Evolutionary conservation across 2,329 filamentous ascomycete species (phyloP), one percentile per base, ranked within the genome.

Genomic region (Fusarium nanum): DNA sequence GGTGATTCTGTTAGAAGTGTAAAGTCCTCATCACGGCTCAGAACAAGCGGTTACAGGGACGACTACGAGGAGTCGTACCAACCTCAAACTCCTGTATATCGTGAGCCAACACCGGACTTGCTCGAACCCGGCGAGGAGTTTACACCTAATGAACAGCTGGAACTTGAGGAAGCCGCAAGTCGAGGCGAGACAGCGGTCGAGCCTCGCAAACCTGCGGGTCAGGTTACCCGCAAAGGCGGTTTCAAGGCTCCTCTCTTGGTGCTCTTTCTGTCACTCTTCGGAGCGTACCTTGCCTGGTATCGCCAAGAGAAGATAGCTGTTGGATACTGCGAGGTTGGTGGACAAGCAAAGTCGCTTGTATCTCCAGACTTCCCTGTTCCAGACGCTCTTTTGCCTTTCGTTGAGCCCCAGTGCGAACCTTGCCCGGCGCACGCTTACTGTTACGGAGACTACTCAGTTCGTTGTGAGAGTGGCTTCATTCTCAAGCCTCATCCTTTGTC

Each of bases 291-390:
- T 30, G 88, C 88, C 11, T 96, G 94, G 88, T 99, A 94, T 83
- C 87, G 95, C 50, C 93, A 97, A 77, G 96, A 99, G 81, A 98
- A 98, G 85, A 84, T 97, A n/a, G 92, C 93, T 18, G 93, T 98
- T 22, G 96, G 97, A 34, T 99, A 97, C 77, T 99, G 96, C 78
- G 94, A 94, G 14, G 87, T 97, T 56, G 96, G 92, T 25, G 88
- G 90, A 56, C 84, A 88, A 49, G 87, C 85, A 4, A 83, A 81
- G 32, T 76, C 83, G 69, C 76, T 89, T 30, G 78, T 88, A 20
- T 85, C 86, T 13, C 77, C 79, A 13, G 79, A 85, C 25, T 74
- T 85, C 40, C 81, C 83, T 1, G 80, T 97, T 20, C 94, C 95
- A 5, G 89, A 93, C 48, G 92, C 89, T 85, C 85, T 92, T 11